Evolutionary conservation across 106 monocot species (phyloP), one percentile per base, ranked within the genome.

Genomic region (Triglochin maritima): DNA sequence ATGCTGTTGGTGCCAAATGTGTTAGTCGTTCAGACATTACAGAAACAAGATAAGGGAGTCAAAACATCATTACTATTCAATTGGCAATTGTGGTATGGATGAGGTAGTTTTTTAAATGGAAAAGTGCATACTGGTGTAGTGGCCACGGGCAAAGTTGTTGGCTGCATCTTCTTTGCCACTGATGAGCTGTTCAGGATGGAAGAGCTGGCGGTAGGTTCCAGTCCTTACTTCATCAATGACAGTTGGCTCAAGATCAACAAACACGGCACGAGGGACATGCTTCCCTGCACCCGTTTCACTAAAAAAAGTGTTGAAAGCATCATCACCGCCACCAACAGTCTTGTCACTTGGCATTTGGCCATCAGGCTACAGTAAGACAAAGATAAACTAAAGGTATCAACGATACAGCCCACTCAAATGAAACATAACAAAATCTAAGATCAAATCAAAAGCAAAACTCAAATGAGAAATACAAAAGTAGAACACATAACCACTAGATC

Each of bases 221-320:
- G 81, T 85, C 49, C 81, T 76, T 50, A 85, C 85, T 57, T 81
- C 85, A 59, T 85, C 85, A 56, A 85, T 85, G 53, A 85, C 81
- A 53, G 85, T 85, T 42, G 85, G 85, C 15, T 85, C 85, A n/a
- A 85, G 85, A 70, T 85, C 85, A 47, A 85, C 76, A 68, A 85
- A 85, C 9, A 85, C 76, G 43, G 85, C 82, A 62, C 78, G 79
- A 43, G 81, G 81, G 54, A 81, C 81, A 53, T 81, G 81, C 77
- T 81, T 81, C 49, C 81, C 81, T 9, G 77, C 76, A 63, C 81
- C 77, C 47, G 81, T 81, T 63, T 81, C 77, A 17, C 81, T 81
- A 73, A 81, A 81, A 53, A 81, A 81, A 50, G 81, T 81, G 72
- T 81, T 81, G 76, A 83, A 83, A 8, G 83, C 83, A 69, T 83